Conservation (phyloP, 164 flowering plant genomes). For the grape (Vitis vinifera) region DNA sequence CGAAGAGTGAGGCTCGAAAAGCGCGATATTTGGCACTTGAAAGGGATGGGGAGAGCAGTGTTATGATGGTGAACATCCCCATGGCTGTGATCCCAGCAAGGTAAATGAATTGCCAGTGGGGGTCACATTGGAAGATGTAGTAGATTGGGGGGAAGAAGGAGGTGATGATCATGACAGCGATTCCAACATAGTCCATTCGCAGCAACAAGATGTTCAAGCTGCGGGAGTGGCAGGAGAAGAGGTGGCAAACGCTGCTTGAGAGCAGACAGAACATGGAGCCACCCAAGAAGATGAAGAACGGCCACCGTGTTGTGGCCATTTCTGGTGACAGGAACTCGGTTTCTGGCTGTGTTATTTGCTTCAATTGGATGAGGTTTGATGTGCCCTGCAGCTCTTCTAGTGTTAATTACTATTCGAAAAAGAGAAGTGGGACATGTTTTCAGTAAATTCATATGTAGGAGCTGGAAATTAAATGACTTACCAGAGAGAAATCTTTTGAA, state of each 20-base stretch:
- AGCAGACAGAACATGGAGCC: constrained; percentile 93
- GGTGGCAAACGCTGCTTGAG: constrained; percentile 81
- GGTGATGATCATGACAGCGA: constrained; percentile 83
- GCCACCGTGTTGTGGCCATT: constrained; percentile 53
- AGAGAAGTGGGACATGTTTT: no score
- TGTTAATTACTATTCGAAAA: neutral
- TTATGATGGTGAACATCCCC: constrained; percentile 62
- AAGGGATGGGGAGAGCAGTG: constrained; percentile 60
- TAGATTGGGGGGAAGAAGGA: constrained; percentile 91
- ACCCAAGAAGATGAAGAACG: constrained; percentile 72
- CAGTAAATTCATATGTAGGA: no score
- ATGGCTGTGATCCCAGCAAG: constrained; percentile 60
- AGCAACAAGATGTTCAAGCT: constrained; percentile 44
- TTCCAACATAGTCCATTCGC: constrained; percentile 75
- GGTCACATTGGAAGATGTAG: constrained; percentile 86
- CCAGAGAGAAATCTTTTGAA: constrained; percentile 34
- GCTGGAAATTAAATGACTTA: constrained; percentile 18
- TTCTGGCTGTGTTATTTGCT: constrained; percentile 12
- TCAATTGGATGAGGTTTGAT: constrained; percentile 20
- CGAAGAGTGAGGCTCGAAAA: constrained; percentile 69
- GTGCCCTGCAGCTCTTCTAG: constrained; percentile 31
- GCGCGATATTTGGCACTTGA: constrained; percentile 50
- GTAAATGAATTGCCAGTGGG: constrained; percentile 72
- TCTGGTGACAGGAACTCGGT: neutral
- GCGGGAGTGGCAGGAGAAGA: constrained; percentile 81